Percentiles rank a stretch among this genome's conserved stretches.
Conservation (phyloP, 768 basidiomycete genomes). For the Auricularia cornea region DNA sequence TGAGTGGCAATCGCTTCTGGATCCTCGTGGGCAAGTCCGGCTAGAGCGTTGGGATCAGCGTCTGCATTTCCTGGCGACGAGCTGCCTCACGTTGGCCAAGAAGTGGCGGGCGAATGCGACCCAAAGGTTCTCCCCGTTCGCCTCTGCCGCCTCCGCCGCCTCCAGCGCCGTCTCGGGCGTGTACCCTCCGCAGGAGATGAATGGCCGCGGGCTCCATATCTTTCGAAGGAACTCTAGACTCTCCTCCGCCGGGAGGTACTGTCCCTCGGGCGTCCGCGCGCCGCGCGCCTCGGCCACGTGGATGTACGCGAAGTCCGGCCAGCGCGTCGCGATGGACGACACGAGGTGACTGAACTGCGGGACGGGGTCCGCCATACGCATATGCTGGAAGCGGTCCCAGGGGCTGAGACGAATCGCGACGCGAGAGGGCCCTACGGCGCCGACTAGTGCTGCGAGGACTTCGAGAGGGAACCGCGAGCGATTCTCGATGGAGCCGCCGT, state of each 20-base stretch:
- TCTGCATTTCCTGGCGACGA: background rate
- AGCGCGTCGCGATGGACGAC: slow-evolving; percentile 36
- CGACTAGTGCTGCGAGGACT: slow-evolving; percentile 49
- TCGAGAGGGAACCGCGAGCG: slow-evolving; percentile 53
- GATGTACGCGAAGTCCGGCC: slow-evolving; percentile 39
- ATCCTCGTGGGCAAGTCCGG: slow-evolving; percentile 36
- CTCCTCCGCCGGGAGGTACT: background rate
- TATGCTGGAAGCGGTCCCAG: slow-evolving; percentile 9
- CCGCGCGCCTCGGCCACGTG: slow-evolving; percentile 37
- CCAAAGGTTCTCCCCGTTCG: slow-evolving; percentile 16
- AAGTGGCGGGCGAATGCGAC: slow-evolving; percentile 32
- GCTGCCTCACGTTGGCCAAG: slow-evolving; percentile 31
- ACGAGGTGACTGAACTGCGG: slow-evolving; percentile 47
- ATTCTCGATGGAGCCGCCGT: slow-evolving; percentile 67
- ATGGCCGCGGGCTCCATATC: slow-evolving; percentile 3
- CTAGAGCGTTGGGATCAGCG: slow-evolving; percentile 15
- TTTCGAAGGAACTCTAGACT: background rate
- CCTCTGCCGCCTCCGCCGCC: slow-evolving; percentile 22
- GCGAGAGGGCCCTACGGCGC: slow-evolving; percentile 44
- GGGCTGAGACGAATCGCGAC: slow-evolving; percentile 51
- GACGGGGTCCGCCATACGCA: slow-evolving; percentile 42
- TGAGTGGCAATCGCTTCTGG: slow-evolving; percentile 27
- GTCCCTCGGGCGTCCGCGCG: background rate
- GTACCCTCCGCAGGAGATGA: slow-evolving; percentile 40
- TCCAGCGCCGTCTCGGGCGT: slow-evolving; percentile 31